Evolutionary conservation across 2,329 filamentous ascomycete species (phyloP).

Genomic region (Xylaria sp.): DNA sequence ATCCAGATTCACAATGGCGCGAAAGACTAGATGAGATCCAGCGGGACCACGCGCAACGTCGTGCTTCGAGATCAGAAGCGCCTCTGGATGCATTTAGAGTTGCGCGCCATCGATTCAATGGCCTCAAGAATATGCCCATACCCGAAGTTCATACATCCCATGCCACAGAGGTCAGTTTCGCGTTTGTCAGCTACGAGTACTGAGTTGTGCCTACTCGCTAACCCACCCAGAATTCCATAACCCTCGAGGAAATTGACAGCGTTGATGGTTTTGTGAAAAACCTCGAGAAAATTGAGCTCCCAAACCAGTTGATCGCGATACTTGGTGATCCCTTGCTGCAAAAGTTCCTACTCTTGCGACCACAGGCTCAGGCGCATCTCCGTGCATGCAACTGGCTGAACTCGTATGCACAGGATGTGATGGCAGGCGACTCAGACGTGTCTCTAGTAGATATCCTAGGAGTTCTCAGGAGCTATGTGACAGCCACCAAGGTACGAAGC

Average conservation of each 20-base stretch:
- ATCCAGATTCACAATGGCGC: conserved; percentile 73
- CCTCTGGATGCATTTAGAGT: conserved; percentile 58
- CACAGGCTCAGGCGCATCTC: conserved; percentile 45
- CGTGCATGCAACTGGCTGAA: conserved; percentile 57
- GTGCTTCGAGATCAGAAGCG: conserved; percentile 37
- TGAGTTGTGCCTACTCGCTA: conserved; percentile 23
- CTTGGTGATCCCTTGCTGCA: conserved; percentile 72
- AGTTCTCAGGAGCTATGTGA: conserved; percentile 51
- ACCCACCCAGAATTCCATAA: conserved; percentile 50
- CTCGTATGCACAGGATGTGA: conserved; percentile 51
- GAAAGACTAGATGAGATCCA: conserved; percentile 63
- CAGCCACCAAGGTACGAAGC: conserved; percentile 48
- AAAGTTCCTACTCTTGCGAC: conserved; percentile 64
- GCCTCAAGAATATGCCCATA: conserved; percentile 48
- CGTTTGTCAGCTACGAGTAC: background rate
- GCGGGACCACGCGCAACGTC: conserved; percentile 47
- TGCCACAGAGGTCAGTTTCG: conserved; percentile 54
- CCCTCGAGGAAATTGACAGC: conserved; percentile 72
- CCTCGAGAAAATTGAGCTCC: conserved; percentile 72
- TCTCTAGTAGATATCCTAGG: conserved; percentile 51
- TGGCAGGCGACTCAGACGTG: conserved; percentile 46
- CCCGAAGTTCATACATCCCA: conserved; percentile 70
- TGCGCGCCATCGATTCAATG: conserved; percentile 44
- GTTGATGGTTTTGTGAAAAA: conserved; percentile 64
- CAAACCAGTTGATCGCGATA: conserved; percentile 74